Conservation (phyloP, 345 rosid species). For the Carallia brachiata region DNA sequence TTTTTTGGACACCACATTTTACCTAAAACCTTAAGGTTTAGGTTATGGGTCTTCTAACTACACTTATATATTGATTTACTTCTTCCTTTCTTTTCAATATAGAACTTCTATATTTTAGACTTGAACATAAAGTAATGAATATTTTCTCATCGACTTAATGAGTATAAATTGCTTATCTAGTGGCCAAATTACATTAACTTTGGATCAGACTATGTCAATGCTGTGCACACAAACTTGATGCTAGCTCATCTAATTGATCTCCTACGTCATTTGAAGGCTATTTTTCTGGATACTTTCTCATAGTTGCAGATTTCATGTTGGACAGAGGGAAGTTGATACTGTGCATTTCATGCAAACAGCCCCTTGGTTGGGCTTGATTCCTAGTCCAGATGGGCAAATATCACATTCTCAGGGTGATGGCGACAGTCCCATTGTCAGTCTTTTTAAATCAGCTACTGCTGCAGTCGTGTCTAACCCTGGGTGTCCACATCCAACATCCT, state of each 20-base stretch:
- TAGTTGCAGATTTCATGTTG: slow-evolving; percentile 19
- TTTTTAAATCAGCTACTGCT: slow-evolving; percentile 79
- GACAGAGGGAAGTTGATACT: slow-evolving; percentile 86
- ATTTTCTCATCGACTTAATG: too few relatives aligned
- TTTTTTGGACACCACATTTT: too few relatives aligned
- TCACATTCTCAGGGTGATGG: slow-evolving; percentile 76
- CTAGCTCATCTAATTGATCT: slow-evolving; percentile 11
- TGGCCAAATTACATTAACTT: neutral
- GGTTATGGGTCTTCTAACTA: too few relatives aligned
- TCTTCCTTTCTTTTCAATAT: too few relatives aligned
- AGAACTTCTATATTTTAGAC: too few relatives aligned
- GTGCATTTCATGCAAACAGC: slow-evolving; percentile 91
- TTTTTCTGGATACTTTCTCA: slow-evolving; percentile 22
- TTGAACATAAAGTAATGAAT: too few relatives aligned
- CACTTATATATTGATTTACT: too few relatives aligned
- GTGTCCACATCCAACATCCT: slow-evolving; percentile 75
- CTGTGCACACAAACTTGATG: slow-evolving; percentile 1
- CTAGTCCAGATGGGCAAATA: slow-evolving; percentile 86
- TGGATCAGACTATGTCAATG: slow-evolving; percentile 2
- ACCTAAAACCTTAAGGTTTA: too few relatives aligned
- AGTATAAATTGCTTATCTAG: neutral
- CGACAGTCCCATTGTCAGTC: slow-evolving; percentile 80
- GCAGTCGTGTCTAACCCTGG: slow-evolving; percentile 73
- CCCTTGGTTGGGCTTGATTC: slow-evolving; percentile 88
- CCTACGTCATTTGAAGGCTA: slow-evolving; percentile 4